A percentile compares a stretch with the other conserved stretches of the same genome.
Evolutionary conservation across 768 basidiomycete species (phyloP).

Genomic region (Phanerochaete sordida): DNA sequence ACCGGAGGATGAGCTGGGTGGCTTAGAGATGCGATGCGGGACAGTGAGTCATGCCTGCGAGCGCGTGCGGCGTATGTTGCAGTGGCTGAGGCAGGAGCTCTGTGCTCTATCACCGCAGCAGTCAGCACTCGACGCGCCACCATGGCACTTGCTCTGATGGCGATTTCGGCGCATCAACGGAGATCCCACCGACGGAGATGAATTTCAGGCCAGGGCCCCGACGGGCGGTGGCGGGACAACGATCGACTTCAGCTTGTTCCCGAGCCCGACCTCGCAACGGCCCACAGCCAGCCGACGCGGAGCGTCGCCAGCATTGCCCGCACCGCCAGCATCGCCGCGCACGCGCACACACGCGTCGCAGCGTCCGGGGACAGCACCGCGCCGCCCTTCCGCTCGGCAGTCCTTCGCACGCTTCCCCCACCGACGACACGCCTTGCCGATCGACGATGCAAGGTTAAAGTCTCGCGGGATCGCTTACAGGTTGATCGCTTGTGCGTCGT

Average conservation of each 20-base stretch:
- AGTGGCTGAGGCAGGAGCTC: neutral
- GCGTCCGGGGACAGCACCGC: too few species aligned
- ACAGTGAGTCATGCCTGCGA: too few species aligned
- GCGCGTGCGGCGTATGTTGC: neutral
- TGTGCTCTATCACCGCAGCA: neutral
- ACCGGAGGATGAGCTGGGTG: neutral
- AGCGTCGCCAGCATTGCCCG: too few species aligned
- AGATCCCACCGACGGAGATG: neutral
- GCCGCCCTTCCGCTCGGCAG: neutral
- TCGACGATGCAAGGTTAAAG: slow-evolving; percentile 2
- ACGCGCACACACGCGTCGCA: neutral
- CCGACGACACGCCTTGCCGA: neutral
- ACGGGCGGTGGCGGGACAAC: neutral
- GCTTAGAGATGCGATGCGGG: neutral
- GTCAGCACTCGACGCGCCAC: neutral
- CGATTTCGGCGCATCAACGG: neutral
- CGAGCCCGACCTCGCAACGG: neutral
- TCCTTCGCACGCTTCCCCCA: neutral
- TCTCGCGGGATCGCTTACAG: slow-evolving; percentile 12
- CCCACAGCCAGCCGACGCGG: too few species aligned
- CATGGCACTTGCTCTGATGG: neutral
- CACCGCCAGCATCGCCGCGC: too few species aligned
- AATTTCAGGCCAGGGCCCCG: neutral
- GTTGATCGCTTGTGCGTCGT: neutral
- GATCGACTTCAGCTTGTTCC: neutral